A percentile compares a stretch with the other conserved stretches of the same genome.
phyloP scores from a whole-genome alignment of 2,329 filamentous ascomycete species.

The Exophiala viscosa region DNA sequence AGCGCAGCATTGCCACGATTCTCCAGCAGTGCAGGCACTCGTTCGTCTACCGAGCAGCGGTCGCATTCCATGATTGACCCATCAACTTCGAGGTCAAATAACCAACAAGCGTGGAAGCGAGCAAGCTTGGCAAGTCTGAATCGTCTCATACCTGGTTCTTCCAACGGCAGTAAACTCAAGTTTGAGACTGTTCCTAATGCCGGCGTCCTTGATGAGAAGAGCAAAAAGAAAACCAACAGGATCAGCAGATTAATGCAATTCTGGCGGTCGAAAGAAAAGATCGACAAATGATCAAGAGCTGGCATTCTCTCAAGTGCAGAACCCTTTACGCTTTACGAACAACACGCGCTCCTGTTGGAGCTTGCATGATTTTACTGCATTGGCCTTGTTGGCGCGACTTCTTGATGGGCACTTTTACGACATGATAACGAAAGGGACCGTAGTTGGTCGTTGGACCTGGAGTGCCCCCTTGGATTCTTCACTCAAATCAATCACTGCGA shows the following conservation, averaged over 20 bases:
- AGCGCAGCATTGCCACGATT: conserved; percentile 43
- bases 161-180: conserved; percentile 38
- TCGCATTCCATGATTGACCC: conserved; percentile 43
- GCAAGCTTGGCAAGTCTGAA: conserved; percentile 49
- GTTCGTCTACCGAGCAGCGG: conserved; percentile 41
- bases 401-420: conserved; percentile 18
- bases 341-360: conserved; percentile 13
- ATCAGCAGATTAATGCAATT: conserved; percentile 49
- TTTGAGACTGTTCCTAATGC: conserved; percentile 36
- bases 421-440: conserved; percentile 11
- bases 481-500: conserved; percentile 10
- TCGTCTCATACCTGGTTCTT: conserved; percentile 41
- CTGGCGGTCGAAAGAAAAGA: conserved; percentile 48
- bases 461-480: conserved; percentile 2
- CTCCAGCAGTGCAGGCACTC: conserved; percentile 42
- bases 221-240: conserved; percentile 43
- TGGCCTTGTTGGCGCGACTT: conserved; percentile 5
- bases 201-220: conserved; percentile 38
- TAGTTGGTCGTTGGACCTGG: neutral
- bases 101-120: conserved; percentile 38
- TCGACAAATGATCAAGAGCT: conserved; percentile 27
- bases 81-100: conserved; percentile 38
- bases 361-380: conserved; percentile 15
- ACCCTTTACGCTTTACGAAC: conserved; percentile 23
- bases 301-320: neutral